Base-by-base conservation (phyloP, 768 basidiomycete genomes). In the Coprinopsis sp. region DNA sequence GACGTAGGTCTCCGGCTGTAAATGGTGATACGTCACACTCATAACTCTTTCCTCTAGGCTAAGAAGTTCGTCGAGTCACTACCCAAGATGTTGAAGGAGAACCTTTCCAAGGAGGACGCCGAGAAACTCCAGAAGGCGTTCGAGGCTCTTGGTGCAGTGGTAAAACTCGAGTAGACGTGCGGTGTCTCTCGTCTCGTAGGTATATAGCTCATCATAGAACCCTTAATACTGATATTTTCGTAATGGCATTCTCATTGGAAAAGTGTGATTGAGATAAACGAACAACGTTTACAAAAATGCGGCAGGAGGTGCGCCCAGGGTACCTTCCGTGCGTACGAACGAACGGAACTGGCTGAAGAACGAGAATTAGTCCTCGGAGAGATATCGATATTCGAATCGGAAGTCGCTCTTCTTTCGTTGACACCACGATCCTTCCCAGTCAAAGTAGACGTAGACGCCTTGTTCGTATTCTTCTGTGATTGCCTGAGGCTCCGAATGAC, bases 391-490 rank as follows among this genome's bases (percentile, higher is more conserved):
- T 68, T 94, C 88, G 59, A 91, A 98, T 21, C 92, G 84, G 77
- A 98, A 99, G 65, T 98, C 94, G 61, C 87, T 84, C 76, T 99
- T 99, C 73, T 93, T 91, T 62, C 95, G 78, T 64, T 95, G 92
- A 64, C 93, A 96, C 96, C 95, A 99, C 53, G 89, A 91, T 40
- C 91, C 91, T 65, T 97, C 94, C 94, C 94, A 97, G 68, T 97
- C 95, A 65, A 98, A 97, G 75, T 99, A 99, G 27, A 96, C 89
- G 66, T 99, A 99, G 12, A 96, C 92, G 12, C 96, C 96, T 70
- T 98, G 94, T 67, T 99, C 96, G 64, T 97, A 99, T 64, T 98
- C 95, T 57, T 98, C 95, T 43, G 96, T 99, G 63, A 99, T 97
- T 1, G 93, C 93, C 60, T 95, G 91, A 7, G 96, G 96, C 60